These are phyloP conservation scores for Penicillium ochrochloron DNA, from an alignment of 495 filamentous ascomycete genomes.

Conservation along the genomic window DNA sequence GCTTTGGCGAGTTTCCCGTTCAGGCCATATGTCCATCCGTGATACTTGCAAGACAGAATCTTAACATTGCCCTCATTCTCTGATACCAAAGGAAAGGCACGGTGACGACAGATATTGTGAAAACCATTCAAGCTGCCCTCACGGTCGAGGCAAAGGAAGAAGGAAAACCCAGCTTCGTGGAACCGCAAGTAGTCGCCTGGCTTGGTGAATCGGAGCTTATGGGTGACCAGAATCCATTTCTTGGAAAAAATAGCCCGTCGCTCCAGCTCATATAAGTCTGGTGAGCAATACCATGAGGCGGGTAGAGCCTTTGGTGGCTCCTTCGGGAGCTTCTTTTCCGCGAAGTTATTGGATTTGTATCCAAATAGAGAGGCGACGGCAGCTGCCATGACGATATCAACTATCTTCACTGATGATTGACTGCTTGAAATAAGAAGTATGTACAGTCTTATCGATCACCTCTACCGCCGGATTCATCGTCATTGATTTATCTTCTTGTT, in stretches of 20 bases:
- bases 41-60: slow-evolving; percentile 61
- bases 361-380: slow-evolving; percentile 29
- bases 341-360: slow-evolving; percentile 19
- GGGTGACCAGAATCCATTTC: slow-evolving; percentile 56
- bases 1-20: slow-evolving; percentile 63
- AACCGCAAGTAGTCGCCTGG: slow-evolving; percentile 53
- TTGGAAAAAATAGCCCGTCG: slow-evolving; percentile 56
- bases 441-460: background rate
- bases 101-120: slow-evolving; percentile 62
- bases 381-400: slow-evolving; percentile 24
- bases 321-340: slow-evolving; percentile 11
- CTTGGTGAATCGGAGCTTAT: slow-evolving; percentile 48
- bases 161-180: slow-evolving; percentile 52
- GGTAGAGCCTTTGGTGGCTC: slow-evolving; percentile 46
- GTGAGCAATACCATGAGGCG: slow-evolving; percentile 53
- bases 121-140: slow-evolving; percentile 55
- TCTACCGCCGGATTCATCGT: background rate
- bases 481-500: slow-evolving; percentile 2
- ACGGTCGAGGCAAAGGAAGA: slow-evolving; percentile 51
- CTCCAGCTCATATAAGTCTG: slow-evolving; percentile 57
- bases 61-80: slow-evolving; percentile 50
- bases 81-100: slow-evolving; percentile 58
- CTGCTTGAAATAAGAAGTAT: background rate
- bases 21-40: slow-evolving; percentile 63
- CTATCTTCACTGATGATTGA: background rate